phyloP scores from a whole-genome alignment of 1,284 basidiomycete species.

The Sporisorium exsertum region DNA sequence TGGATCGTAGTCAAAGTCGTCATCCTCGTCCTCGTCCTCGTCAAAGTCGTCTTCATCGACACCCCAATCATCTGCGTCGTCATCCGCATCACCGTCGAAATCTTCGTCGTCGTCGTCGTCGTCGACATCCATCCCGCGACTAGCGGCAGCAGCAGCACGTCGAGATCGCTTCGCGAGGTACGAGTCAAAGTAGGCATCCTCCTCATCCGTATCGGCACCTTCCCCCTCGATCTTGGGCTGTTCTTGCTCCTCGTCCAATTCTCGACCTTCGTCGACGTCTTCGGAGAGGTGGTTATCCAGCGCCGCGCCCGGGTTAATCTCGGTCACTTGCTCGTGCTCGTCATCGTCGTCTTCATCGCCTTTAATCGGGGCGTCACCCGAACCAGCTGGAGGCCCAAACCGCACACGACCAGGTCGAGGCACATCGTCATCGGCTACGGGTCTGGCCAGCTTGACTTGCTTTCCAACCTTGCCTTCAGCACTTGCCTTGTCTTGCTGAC shows the following conservation, averaged over 20 bases:
- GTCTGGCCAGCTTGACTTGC: constrained; percentile 32
- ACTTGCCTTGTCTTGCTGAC: constrained; percentile 7
- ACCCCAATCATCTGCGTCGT: constrained; percentile 78
- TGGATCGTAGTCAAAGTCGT: constrained; percentile 62
- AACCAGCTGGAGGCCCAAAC: constrained; percentile 26
- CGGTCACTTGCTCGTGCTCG: constrained; percentile 19
- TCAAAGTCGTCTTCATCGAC: constrained; percentile 68
- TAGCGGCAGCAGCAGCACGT: constrained; percentile 19
- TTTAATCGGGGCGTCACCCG: neutral
- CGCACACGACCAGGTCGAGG: constrained; percentile 47
- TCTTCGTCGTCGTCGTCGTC: constrained; percentile 19
- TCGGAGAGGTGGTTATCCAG: constrained; percentile 72
- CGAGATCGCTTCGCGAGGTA: constrained; percentile 33
- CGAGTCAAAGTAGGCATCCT: constrained; percentile 70
- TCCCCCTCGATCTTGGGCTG: constrained; percentile 47
- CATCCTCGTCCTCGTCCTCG: constrained; percentile 53
- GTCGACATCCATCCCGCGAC: constrained; percentile 75
- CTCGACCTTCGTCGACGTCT: constrained; percentile 75
- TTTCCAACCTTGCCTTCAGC: constrained; percentile 2
- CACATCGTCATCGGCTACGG: constrained; percentile 34
- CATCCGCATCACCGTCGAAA: constrained; percentile 18
- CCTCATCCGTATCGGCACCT: constrained; percentile 73
- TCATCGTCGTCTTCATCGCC: constrained; percentile 15
- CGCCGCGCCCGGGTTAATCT: constrained; percentile 72
- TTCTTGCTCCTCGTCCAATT: constrained; percentile 69